Conservation (phyloP, 2,329 filamentous ascomycete genomes). For the Fonsecaea multimorphosa region DNA sequence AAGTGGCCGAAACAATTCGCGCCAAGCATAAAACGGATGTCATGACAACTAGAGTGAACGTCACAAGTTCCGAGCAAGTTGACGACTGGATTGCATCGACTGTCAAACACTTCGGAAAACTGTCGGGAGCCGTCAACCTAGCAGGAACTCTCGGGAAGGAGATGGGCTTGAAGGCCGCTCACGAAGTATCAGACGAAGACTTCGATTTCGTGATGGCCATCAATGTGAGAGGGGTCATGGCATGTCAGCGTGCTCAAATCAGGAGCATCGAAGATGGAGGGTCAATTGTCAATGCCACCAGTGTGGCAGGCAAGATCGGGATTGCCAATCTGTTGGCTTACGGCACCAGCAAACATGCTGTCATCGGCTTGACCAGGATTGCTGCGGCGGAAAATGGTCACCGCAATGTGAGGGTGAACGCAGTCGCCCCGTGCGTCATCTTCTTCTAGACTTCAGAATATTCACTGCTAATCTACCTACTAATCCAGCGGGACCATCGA, state of each 20-base stretch:
- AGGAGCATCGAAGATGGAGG: conserved; percentile 47
- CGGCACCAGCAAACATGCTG: conserved; percentile 51
- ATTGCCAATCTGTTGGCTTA: conserved; percentile 50
- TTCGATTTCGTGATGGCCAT: conserved; percentile 49
- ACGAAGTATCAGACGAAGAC: conserved; percentile 39
- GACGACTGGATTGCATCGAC: conserved; percentile 47
- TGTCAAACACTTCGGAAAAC: conserved; percentile 44
- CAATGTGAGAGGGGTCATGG: conserved; percentile 50
- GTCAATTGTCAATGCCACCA: conserved; percentile 52
- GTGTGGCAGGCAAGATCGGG: conserved; percentile 46
- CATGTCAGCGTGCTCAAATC: conserved; percentile 51
- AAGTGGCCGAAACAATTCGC: conserved; percentile 4
- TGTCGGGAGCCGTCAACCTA: conserved; percentile 24
- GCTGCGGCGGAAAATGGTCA: conserved; percentile 44
- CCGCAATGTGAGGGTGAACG: conserved; percentile 46
- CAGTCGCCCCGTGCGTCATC: conserved; percentile 32
- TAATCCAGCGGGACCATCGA: conserved; percentile 25
- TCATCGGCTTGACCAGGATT: conserved; percentile 53
- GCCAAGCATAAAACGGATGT: conserved; percentile 9
- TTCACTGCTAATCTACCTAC: background rate
- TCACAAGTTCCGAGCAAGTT: conserved; percentile 35
- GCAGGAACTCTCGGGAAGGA: conserved; percentile 19
- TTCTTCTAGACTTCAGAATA: background rate
- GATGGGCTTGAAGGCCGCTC: conserved; percentile 14
- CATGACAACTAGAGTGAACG: conserved; percentile 41